Conservation (phyloP, 345 rosid species). For the Syzygium oleosum region DNA sequence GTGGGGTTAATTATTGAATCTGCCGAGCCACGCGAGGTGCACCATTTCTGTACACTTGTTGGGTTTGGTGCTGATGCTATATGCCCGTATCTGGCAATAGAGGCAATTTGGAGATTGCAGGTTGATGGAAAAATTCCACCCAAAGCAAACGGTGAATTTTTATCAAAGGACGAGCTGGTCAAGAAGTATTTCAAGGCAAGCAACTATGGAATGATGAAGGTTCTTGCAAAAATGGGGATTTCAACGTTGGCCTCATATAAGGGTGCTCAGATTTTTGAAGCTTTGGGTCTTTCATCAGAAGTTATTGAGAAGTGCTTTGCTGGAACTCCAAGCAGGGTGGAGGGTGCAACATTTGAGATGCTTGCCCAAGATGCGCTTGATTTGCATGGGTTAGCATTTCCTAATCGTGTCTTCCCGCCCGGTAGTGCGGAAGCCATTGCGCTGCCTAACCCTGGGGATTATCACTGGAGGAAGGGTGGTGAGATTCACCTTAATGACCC, state of each 20-base stretch:
- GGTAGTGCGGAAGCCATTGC: constrained; percentile 98
- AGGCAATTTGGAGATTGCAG: constrained; percentile 83
- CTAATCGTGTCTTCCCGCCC: constrained; percentile 54
- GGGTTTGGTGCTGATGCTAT: constrained; percentile 99
- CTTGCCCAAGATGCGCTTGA: constrained; percentile 84
- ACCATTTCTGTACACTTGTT: constrained; percentile 94
- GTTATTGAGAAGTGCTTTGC: constrained; percentile 97
- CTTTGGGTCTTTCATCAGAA: constrained; percentile 91
- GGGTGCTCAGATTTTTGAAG: constrained; percentile 99
- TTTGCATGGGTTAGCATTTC: constrained; percentile 91
- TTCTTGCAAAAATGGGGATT: constrained; percentile 99
- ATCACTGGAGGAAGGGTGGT: constrained; percentile 98
- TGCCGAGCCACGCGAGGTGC: constrained; percentile 99
- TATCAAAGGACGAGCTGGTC: constrained; percentile 78
- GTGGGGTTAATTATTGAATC: constrained; percentile 92
- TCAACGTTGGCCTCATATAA: constrained; percentile 97
- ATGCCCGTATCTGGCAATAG: constrained; percentile 87
- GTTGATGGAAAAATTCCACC: constrained; percentile 95
- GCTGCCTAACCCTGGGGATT: constrained; percentile 89
- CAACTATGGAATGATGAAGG: constrained; percentile 99
- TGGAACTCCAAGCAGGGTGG: constrained; percentile 98
- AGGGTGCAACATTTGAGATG: constrained; percentile 98
- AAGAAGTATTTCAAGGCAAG: constrained; percentile 97
- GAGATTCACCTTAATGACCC: constrained; percentile 98
- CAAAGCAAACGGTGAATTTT: constrained; percentile 71